Evolutionary conservation across 176 grass and related monocot genomes (phyloP).

Genomic region (Oryza brachyantha): DNA sequence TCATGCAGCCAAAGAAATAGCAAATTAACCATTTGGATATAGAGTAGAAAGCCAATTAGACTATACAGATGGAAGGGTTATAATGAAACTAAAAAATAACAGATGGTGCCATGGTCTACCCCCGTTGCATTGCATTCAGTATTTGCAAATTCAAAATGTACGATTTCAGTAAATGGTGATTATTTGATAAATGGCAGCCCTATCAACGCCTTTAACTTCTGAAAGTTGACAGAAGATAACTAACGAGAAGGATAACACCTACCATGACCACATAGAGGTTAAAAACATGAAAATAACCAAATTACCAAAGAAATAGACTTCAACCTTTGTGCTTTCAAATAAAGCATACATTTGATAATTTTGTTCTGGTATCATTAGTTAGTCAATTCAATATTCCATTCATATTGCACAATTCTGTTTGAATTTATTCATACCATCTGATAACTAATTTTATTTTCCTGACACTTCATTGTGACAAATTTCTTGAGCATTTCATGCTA

Average conservation of each 20-base stretch:
- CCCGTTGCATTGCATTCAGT: background rate
- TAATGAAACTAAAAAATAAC: background rate
- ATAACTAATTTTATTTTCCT: conserved; percentile 5
- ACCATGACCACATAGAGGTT: background rate
- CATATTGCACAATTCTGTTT: background rate
- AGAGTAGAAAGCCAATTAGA: conserved; percentile 8
- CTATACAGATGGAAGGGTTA: background rate
- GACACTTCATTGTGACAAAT: background rate
- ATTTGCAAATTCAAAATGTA: conserved; percentile 3
- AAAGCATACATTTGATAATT: background rate
- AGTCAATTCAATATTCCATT: background rate
- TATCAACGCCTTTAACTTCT: conserved; percentile 5
- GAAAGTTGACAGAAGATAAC: background rate
- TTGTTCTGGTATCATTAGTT: background rate
- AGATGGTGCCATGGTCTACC: background rate
- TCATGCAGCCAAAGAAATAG: conserved; percentile 17
- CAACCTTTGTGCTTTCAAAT: background rate
- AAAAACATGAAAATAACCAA: conserved; percentile 14
- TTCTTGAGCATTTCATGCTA: background rate
- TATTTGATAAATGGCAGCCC: background rate
- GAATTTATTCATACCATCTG: background rate
- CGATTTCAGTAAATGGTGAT: background rate
- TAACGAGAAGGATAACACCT: background rate
- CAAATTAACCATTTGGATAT: conserved; percentile 6
- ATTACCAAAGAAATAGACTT: background rate